Conservation (phyloP, 148 eudicot species). For the Arctostaphylos glauca region DNA sequence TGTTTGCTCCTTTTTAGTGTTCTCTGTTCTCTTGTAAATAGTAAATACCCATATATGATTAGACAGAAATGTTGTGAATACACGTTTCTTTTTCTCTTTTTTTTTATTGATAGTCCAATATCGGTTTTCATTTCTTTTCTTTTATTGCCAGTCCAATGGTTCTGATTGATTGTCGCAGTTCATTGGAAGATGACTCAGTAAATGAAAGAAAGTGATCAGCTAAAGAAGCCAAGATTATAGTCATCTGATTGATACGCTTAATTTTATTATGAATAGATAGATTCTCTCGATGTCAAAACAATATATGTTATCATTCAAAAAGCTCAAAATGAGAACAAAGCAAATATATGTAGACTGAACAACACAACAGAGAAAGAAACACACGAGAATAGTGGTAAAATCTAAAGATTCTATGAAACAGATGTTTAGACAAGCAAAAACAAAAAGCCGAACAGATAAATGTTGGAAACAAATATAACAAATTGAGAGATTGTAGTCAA, state of each 20-base stretch:
- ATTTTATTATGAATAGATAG: background rate
- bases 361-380: background rate
- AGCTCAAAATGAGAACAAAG: background rate
- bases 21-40: background rate
- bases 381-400: background rate
- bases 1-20: background rate
- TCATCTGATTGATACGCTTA: background rate
- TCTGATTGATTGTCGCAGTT: background rate
- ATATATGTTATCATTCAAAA: background rate
- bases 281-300: too few species aligned
- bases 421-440: background rate
- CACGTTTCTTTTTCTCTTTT: background rate
- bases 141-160: background rate
- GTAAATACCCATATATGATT: slow-evolving; percentile 5
- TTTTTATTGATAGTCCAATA: background rate
- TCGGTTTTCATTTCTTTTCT: background rate
- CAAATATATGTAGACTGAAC: background rate
- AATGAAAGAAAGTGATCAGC: background rate
- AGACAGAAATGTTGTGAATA: background rate
- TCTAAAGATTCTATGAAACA: background rate
- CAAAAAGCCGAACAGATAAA: background rate
- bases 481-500: background rate
- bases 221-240: background rate
- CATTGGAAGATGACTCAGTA: background rate
- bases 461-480: too few species aligned